Base-by-base conservation (phyloP, 2,329 filamentous ascomycete genomes). In the Cladorrhinum sp. region DNA sequence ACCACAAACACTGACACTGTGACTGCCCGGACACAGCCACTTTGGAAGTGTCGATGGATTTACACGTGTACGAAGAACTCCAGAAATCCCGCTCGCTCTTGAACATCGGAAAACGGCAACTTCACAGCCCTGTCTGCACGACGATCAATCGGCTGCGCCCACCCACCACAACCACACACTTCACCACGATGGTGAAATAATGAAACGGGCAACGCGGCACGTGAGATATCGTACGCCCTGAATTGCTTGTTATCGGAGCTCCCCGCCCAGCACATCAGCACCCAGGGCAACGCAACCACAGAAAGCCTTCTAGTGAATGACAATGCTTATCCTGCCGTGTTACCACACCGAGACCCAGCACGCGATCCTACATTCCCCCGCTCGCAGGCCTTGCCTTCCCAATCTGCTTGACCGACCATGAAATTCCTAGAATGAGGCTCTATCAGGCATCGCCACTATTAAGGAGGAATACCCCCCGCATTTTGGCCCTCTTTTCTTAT, bases 371-470 rank as follows among this genome's bases (percentile, higher is more conserved):
- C 26, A 9, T 9, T 28, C 26, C 26, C 24, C 42, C 10, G 20
- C 24, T 3, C 33, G 33, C 26, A 26, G 16, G 23, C n/a, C 7
- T 33, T 46, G 30, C 30, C 23, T 54, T 28, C 57, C 57, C 23
- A 49, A 26, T 58, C 50, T 59, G 57, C 50, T 59, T 58, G 23
- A 59, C 50, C 57, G 57, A 54, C 18, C 16, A n/a, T 28, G 16
- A 2, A 10, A 26, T 24, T 5, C 14, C 20, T 24, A 24, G 14
- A 51, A n/a, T 18, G 10, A 28, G 21, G 24, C 24, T 28, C 21
- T 51, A 18, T 7, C 10, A 28, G 5, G 49, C 49, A 51, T 51
- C 16, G 49, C 42, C 42, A 46, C 49, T 23, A 51, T 4, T 51
- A 51, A 51, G 20, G 2, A 26, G 49, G 21, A 30, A 42, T 55